Evolutionary conservation across 2,329 filamentous ascomycete genomes (phyloP).

Genomic region (Phaeosphaeriaceae sp.): DNA sequence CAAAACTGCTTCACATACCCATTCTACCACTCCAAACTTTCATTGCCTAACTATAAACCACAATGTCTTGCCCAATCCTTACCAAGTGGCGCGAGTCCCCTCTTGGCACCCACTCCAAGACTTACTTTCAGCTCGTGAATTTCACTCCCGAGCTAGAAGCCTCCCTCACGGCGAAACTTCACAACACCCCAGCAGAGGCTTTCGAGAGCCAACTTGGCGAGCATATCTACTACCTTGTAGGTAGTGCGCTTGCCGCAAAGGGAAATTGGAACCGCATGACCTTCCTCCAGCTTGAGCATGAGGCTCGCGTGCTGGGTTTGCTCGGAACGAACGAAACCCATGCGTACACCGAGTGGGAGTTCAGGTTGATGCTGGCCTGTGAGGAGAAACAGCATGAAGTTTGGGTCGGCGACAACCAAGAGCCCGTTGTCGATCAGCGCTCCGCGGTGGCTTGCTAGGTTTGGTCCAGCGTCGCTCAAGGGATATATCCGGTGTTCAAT

Average conservation of each 20-base stretch:
- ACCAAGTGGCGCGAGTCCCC: neutral
- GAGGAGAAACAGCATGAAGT: neutral
- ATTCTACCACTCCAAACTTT: neutral
- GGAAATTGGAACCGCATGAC: slow-evolving; percentile 9
- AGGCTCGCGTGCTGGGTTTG: slow-evolving; percentile 4
- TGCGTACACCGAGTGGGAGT: neutral
- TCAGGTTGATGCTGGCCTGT: slow-evolving; percentile 1
- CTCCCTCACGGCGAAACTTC: neutral
- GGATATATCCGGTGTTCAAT: neutral
- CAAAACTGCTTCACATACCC: neutral
- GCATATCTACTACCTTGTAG: slow-evolving; percentile 3
- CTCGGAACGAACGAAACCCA: neutral
- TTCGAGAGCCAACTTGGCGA: slow-evolving; percentile 1
- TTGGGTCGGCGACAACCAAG: neutral
- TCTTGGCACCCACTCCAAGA: neutral
- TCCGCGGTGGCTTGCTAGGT: neutral
- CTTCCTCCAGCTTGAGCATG: slow-evolving; percentile 8
- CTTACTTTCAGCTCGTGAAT: neutral
- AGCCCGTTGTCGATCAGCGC: neutral
- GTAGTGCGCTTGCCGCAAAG: neutral
- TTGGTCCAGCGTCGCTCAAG: neutral
- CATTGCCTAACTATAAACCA: neutral
- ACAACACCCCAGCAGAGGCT: neutral
- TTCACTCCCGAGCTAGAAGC: neutral
- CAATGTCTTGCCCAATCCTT: neutral